A percentile compares a stretch with the other conserved stretches of the same genome.
These are phyloP conservation scores for Climacium dendroides DNA, from an alignment of 225 moss, liverwort and hornwort genomes.

Conservation along the genomic window DNA sequence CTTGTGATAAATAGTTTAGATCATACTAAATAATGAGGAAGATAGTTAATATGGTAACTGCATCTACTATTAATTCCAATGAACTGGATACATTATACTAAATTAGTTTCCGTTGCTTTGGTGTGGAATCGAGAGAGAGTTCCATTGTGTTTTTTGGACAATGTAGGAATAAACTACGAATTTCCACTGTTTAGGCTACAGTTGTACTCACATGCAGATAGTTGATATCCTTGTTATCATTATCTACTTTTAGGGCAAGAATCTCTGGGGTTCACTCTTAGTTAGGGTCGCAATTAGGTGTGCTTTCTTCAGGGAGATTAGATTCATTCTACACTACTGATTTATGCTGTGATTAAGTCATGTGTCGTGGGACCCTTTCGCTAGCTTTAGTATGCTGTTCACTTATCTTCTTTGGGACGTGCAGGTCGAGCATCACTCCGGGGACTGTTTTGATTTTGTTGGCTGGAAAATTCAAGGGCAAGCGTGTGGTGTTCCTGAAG, in stretches of 20 bases:
- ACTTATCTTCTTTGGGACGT: background rate
- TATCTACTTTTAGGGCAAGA: background rate
- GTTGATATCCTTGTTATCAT: too few relatives aligned
- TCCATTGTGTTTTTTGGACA: background rate
- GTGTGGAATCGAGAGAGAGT: background rate
- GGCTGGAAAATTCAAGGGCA: slow-evolving; percentile 67
- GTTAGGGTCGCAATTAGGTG: background rate
- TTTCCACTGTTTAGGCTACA: too few relatives aligned
- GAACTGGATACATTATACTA: background rate
- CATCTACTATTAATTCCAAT: too few relatives aligned
- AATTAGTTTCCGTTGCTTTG: too few relatives aligned
- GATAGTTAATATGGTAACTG: background rate
- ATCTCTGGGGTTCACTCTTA: background rate
- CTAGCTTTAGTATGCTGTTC: background rate
- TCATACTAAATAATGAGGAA: background rate
- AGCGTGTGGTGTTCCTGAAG: slow-evolving; percentile 67
- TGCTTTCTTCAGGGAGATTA: background rate
- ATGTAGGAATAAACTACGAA: too few relatives aligned
- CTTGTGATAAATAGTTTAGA: too few relatives aligned
- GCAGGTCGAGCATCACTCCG: slow-evolving; percentile 51
- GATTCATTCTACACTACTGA: background rate
- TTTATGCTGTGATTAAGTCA: background rate
- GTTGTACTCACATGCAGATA: background rate
- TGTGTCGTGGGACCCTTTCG: background rate
- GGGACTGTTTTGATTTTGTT: slow-evolving; percentile 64